Conservation (phyloP, 2,329 filamentous ascomycete genomes). For the Fusarium xylarioides region DNA sequence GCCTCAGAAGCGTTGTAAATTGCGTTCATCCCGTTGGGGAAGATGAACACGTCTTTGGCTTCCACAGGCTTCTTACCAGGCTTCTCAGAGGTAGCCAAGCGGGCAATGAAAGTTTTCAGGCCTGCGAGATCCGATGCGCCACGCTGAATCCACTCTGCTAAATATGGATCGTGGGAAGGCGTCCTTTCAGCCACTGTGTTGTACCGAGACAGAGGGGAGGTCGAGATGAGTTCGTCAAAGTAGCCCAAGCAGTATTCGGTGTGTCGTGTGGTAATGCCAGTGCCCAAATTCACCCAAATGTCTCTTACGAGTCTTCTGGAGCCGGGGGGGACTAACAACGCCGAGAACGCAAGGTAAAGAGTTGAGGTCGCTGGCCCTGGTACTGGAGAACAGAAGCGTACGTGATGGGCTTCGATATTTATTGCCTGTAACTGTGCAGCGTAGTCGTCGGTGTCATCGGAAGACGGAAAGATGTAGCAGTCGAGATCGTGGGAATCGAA, state of each 20-base stretch:
- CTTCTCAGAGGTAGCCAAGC: background rate
- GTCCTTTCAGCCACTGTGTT: background rate
- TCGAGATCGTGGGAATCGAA: rapidly evolving
- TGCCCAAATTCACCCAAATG: background rate
- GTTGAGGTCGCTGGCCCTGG: background rate
- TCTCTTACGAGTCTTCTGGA: rapidly evolving
- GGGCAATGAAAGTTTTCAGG: background rate
- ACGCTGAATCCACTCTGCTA: background rate
- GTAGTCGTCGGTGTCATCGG: background rate
- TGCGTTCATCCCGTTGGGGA: background rate
- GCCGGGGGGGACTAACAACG: background rate
- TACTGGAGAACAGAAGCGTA: background rate
- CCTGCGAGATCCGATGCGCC: background rate
- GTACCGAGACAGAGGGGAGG: background rate
- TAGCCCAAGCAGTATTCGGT: background rate
- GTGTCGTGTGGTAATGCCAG: background rate
- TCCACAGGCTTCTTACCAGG: rapidly evolving
- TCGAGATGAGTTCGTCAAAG: background rate
- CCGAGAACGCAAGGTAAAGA: background rate
- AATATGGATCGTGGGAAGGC: background rate
- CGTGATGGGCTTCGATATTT: no score
- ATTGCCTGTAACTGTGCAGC: background rate
- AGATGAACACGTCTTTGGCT: background rate
- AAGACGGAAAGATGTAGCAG: background rate
- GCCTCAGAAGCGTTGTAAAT: background rate